Conservation (phyloP, 495 filamentous ascomycete genomes). For the Aspergillus campestris region DNA sequence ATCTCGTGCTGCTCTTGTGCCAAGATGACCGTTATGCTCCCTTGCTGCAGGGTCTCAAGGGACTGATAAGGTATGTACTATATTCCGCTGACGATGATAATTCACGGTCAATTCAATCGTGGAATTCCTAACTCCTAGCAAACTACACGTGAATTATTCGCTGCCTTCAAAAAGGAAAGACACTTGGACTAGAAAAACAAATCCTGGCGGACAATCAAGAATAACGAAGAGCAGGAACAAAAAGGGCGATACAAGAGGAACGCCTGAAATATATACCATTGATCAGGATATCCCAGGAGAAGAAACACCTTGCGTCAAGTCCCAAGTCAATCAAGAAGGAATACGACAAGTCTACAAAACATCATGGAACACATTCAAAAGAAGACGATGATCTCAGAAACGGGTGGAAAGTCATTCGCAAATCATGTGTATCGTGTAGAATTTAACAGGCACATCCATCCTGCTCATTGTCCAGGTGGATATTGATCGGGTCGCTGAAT, state of each 20-base stretch:
- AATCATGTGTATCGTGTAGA: conserved; percentile 21
- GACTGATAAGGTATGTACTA: no score
- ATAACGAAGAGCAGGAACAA: not conserved
- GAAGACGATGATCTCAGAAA: not conserved
- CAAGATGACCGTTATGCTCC: no score
- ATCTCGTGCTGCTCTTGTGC: no score
- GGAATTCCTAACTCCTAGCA: conserved; percentile 25
- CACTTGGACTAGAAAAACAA: no score
- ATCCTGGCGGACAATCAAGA: no score
- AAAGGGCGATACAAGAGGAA: not conserved
- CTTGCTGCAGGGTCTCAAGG: no score
- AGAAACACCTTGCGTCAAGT: conserved; percentile 8
- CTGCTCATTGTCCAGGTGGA: conserved; percentile 83
- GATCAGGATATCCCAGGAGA: not conserved
- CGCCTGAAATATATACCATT: not conserved
- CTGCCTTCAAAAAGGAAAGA: no score
- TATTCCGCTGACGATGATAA: no score
- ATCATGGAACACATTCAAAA: not conserved
- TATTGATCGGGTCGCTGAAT: conserved; percentile 95
- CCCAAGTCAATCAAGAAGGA: not conserved
- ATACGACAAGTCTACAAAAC: no score
- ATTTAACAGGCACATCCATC: conserved; percentile 85
- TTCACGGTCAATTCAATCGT: not conserved
- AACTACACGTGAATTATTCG: not conserved
- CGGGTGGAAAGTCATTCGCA: conserved; percentile 1